Base-by-base conservation (phyloP, 306 rosid species). In the Fragaria vesca region DNA sequence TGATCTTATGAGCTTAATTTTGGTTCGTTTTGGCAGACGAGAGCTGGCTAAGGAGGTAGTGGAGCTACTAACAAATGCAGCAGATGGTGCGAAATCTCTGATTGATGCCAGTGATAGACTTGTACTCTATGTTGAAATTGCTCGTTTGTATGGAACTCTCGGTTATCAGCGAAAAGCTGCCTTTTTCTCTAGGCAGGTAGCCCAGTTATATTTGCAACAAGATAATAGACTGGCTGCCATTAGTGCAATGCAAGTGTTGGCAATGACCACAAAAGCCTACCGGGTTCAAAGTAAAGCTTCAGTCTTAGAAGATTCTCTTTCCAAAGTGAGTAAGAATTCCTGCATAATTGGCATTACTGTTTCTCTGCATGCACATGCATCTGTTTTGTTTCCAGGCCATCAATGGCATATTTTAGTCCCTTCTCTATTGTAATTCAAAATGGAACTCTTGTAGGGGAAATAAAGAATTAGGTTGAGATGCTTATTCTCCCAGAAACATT, bases 171-270 rank as follows among this genome's bases (percentile, higher is more conserved):
- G 98, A 79, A 95, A 95, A 82, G 97, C 98, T 75, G 97, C 98
- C 54, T 95, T 95, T 82, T 95, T 95, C 82, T 86, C 96, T 6
- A 95, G 97, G 89, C 98, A 89, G 96, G 93, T 95, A 78, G 98
- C 98, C 66, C 97, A 92, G 83, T 86, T 95, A 82, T 95, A 95
- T 89, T 79, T 93, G 87, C 98, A 92, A 81, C 97, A 95, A 76
- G 97, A 95, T 76, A 91, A 92, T 85, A 89, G 91, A 74, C 76
- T 91, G 81, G 96, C 99, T 79, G 99, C 99, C 80, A 93, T 95
- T 66, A 95, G 99, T 78, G 99, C 99, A 71, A 82, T 95, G 98
- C 99, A 95, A 88, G 98, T 95, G 88, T 87, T 95, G 86, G 96
- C 97, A 30, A 87, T 95, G 96, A 95, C 99, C 65, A 90, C 99